Evolutionary conservation across 2,329 filamentous ascomycete species (phyloP), one percentile per base, ranked within the genome.

Genomic region (Xylaria sp.): DNA sequence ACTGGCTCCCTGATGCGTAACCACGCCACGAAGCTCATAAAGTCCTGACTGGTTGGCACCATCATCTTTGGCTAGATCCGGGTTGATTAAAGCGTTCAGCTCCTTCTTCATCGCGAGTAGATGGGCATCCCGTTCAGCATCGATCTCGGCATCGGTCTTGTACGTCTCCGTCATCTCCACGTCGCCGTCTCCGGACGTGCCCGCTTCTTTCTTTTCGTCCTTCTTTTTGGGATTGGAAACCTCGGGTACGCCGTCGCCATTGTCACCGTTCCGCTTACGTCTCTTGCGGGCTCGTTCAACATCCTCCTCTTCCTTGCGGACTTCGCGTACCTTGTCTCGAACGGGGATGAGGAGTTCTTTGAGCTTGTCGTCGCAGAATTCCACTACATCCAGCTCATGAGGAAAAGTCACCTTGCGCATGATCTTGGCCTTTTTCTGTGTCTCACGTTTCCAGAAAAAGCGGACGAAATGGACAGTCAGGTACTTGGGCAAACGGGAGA

Each of bases 361-460:
- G 71, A 99, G 85, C 62, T 96, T 91, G 29, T 98, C 94, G 13
- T 94, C 95, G 81, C 96, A 99, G 81, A 97, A 98, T 79, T 99
- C 96, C 25, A 97, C 90, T 47, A 93, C 90, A 77, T 99, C 96
- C 40, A 99, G 85, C 81, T 99, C 96, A 60, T 93, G 90, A 6
- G 95, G 95, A 79, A 99, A 99, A 0, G 93, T 95, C 66, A 99
- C 96, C 83, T 98, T 99, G 79, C 94, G 93, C 93, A 99, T 95
- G 75, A 99, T 99, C 87, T 99, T 99, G 73, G 95, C 94, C 86
- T 99, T 99, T 85, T 98, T 98, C 81, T 97, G 92, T 3, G 93
- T 94, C 74, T 97, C 93, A 55, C 92, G 90, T 78, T 97, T 95
- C 96, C 96, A 99, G 84, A 95, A 98, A 84, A 99, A 99, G 72